These are phyloP conservation scores for Abeoforma whisleri DNA, from an alignment of 78 protist species.

Conservation along the genomic window DNA sequence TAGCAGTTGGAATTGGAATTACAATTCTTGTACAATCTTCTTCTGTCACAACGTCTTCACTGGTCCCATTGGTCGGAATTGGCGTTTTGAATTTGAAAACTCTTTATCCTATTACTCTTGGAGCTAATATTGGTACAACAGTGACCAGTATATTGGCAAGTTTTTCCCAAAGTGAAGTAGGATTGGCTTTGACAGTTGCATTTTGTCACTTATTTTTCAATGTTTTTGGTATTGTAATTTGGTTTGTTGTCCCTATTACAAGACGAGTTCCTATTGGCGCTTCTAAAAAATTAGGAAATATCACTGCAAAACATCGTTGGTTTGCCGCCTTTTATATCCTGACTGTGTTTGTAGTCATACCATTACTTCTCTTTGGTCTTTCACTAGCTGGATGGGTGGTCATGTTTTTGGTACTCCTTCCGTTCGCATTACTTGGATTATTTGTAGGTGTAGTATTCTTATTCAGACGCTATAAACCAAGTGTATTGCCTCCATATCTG, in stretches of 20 bases:
- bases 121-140: slow-evolving; percentile 38
- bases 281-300: slow-evolving; percentile 31
- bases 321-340: slow-evolving; percentile 29
- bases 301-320: slow-evolving; percentile 35
- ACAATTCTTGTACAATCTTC: slow-evolving; percentile 39
- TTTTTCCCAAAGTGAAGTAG: background rate
- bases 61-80: slow-evolving; percentile 20
- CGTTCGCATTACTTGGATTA: background rate
- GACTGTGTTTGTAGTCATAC: slow-evolving; percentile 25
- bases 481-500: slow-evolving; percentile 13
- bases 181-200: background rate
- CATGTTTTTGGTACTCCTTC: background rate
- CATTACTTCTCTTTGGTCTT: slow-evolving; percentile 7
- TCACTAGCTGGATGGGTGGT: slow-evolving; percentile 45
- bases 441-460: background rate
- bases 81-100: slow-evolving; percentile 37
- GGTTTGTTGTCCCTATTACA: slow-evolving; percentile 35
- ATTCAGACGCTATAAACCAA: background rate
- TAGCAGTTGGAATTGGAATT: slow-evolving; percentile 12
- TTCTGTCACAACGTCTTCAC: slow-evolving; percentile 20
- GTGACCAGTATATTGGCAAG: slow-evolving; percentile 23
- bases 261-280: background rate
- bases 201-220: slow-evolving; percentile 37
- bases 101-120: slow-evolving; percentile 31
- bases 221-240: slow-evolving; percentile 26